phyloP scores from a whole-genome alignment of 1,139 yeast genomes.

The Geotrichum klebahnii region DNA sequence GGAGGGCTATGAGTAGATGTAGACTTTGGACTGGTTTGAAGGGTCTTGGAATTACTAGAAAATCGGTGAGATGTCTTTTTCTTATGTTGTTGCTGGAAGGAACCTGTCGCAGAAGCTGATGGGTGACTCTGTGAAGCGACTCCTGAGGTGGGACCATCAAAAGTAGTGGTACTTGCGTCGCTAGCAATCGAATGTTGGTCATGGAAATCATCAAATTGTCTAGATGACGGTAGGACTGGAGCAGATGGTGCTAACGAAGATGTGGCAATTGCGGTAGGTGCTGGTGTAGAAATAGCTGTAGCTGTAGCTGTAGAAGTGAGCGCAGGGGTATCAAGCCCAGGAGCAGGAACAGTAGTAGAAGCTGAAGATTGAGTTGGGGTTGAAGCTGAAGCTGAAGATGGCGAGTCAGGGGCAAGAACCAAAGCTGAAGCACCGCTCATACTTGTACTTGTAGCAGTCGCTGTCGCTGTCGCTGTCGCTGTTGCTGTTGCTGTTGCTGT shows the following conservation, averaged over 20 bases:
- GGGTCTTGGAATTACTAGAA: background rate
- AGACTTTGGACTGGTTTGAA: background rate
- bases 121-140: slow-evolving; percentile 66
- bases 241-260: slow-evolving; percentile 5
- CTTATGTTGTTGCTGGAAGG: background rate
- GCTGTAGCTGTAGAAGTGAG: background rate
- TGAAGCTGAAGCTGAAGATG: too few species aligned
- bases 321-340: background rate
- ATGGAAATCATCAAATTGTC: background rate
- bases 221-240: background rate
- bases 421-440: too few species aligned
- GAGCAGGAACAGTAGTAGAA: background rate
- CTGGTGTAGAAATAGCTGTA: slow-evolving; percentile 5
- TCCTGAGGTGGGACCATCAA: too few species aligned
- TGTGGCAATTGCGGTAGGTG: background rate
- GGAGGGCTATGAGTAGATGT: background rate
- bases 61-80: slow-evolving; percentile 1
- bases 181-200: background rate
- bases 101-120: slow-evolving; percentile 48
- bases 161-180: slow-evolving; percentile 48
- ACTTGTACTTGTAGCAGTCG: too few species aligned
- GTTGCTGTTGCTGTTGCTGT: too few species aligned
- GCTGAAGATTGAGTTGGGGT: background rate
- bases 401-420: too few species aligned
- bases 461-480: too few species aligned